phyloP scores from a whole-genome alignment of 768 basidiomycete species.

The Mrakia frigida region DNA sequence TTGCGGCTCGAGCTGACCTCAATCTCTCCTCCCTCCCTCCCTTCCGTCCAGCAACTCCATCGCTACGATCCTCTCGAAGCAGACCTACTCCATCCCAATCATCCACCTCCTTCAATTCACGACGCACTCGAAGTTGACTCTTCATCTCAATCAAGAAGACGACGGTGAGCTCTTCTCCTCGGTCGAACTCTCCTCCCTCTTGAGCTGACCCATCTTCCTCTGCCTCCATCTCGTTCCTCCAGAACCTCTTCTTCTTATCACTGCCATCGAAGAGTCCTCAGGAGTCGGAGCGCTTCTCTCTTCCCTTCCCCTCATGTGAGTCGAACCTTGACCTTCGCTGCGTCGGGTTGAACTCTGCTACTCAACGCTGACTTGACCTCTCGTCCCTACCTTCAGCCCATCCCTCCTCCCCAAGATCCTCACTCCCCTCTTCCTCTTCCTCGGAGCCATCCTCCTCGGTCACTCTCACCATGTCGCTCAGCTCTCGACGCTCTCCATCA shows the following conservation, averaged over 20 bases:
- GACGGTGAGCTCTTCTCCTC: background rate
- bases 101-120: background rate
- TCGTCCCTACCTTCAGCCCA: background rate
- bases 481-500: background rate
- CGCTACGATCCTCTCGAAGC: background rate
- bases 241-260: constrained; percentile 1
- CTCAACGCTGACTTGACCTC: background rate
- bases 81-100: constrained; percentile 11
- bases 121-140: background rate
- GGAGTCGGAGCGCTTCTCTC: background rate
- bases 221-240: too few species aligned
- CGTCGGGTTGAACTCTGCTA: too few species aligned
- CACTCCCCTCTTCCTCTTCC: background rate
- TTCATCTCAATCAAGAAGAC: constrained; percentile 6
- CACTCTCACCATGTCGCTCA: constrained; percentile 10
- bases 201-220: background rate
- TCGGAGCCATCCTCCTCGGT: constrained; percentile 9
- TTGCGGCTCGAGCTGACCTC: background rate
- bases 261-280: background rate
- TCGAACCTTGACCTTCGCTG: too few species aligned
- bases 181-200: background rate
- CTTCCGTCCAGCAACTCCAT: background rate
- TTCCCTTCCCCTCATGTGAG: background rate
- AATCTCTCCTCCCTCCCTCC: background rate
- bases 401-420: background rate